phyloP scores from a whole-genome alignment of 257 asterid species.

The Thymus mandschuricus region DNA sequence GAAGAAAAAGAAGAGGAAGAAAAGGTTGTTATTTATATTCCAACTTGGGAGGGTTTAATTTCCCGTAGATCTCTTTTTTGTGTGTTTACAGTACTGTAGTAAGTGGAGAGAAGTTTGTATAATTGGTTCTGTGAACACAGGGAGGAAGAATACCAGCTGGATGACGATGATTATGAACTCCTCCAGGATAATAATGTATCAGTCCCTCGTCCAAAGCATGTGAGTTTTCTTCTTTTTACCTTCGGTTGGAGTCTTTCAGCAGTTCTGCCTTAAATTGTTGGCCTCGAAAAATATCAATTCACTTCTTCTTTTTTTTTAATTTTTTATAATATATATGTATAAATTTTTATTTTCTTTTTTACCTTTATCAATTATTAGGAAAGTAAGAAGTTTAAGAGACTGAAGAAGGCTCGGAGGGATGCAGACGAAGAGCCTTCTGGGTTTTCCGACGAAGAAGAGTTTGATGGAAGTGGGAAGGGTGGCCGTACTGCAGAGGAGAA shows the following conservation, averaged over 20 bases:
- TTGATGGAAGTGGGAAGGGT: constrained; percentile 68
- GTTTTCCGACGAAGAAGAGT: constrained; percentile 78
- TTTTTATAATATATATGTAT: too few relatives aligned
- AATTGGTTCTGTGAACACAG: constrained; percentile 36
- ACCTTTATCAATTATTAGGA: constrained; percentile 46
- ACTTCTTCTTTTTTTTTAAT: not conserved
- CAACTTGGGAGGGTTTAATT: not conserved
- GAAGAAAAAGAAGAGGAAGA: constrained; percentile 84
- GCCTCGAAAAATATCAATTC: constrained; percentile 1
- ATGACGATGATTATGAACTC: constrained; percentile 93
- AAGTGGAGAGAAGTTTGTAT: not conserved
- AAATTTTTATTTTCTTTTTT: not conserved
- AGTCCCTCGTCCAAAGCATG: constrained; percentile 78
- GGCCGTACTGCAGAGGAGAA: constrained; percentile 82
- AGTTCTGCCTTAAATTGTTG: not conserved
- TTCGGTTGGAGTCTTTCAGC: constrained; percentile 8
- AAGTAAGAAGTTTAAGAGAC: constrained; percentile 82
- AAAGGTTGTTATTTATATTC: constrained; percentile 54
- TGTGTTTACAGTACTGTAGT: not conserved
- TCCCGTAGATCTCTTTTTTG: not conserved
- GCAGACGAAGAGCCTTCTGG: constrained; percentile 75
- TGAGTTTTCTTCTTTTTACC: constrained; percentile 16
- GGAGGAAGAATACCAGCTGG: constrained; percentile 76
- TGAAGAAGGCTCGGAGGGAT: constrained; percentile 83
- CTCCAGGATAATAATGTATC: constrained; percentile 90